Percentiles rank a stretch among this genome's conserved stretches.
Evolutionary conservation across 208 protist genomes (phyloP).

Genomic region (Trypanosomatidae sp.): DNA sequence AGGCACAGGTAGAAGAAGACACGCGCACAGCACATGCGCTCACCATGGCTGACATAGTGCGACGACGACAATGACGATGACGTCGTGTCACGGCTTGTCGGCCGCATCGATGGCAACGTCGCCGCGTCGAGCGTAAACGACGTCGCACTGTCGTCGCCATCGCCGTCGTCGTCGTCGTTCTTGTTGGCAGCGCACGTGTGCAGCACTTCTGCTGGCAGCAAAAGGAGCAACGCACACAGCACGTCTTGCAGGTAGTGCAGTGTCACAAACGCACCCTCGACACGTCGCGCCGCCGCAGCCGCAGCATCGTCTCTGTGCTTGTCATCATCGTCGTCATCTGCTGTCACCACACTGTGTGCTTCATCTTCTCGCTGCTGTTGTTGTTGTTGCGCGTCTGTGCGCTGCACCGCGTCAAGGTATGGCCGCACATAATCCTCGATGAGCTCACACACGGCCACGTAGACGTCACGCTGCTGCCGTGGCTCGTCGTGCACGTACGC

Average conservation of each 20-base stretch:
- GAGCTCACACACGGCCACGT: too few species aligned
- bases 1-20: constrained; percentile 46
- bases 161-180: background rate
- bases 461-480: too few species aligned
- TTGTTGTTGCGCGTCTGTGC: too few species aligned
- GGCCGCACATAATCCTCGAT: constrained; percentile 3
- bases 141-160: background rate
- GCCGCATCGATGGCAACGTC: constrained; percentile 1
- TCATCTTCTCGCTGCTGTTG: too few species aligned
- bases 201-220: constrained; percentile 5
- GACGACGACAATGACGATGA: constrained; percentile 5
- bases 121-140: constrained; percentile 4
- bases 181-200: background rate
- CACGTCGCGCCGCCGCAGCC: background rate
- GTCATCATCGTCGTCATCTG: too few species aligned
- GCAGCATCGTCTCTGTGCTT: too few species aligned
- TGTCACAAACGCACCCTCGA: constrained; percentile 7
- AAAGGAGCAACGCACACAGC: constrained; percentile 25
- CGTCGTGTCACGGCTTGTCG: background rate
- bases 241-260: constrained; percentile 44
- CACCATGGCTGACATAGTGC: constrained; percentile 36
- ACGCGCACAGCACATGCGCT: constrained; percentile 24
- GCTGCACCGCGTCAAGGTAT: background rate
- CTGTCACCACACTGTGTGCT: too few species aligned
- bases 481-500: too few species aligned